phyloP scores from a whole-genome alignment of 2,329 filamentous ascomycete species.

The Botryotinia calthae region DNA sequence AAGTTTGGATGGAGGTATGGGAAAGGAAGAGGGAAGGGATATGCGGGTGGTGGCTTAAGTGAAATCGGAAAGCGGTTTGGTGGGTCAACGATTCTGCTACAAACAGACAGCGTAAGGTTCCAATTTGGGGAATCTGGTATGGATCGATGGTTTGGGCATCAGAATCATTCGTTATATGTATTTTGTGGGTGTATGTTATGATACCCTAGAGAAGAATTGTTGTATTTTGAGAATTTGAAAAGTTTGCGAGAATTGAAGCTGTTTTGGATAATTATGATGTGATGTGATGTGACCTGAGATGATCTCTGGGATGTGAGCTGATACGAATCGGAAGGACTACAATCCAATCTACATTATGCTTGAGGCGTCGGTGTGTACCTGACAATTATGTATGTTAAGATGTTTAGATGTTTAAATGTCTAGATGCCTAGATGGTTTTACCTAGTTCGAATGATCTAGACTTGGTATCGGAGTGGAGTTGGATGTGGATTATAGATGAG shows the following conservation, averaged over 20 bases:
- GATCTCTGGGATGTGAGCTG: not conserved
- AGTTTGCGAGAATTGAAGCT: not conserved
- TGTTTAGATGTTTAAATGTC: not conserved
- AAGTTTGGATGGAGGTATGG: conserved; percentile 2
- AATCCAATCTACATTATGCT: no score
- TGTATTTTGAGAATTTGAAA: conserved; percentile 1
- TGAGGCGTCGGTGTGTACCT: not conserved
- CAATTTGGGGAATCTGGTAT: conserved; percentile 8
- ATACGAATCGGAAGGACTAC: no score
- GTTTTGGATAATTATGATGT: not conserved
- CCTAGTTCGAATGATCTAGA: not conserved
- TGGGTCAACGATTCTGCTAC: conserved; percentile 7
- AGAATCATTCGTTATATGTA: conserved; percentile 1
- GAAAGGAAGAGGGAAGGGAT: not conserved
- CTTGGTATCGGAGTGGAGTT: not conserved
- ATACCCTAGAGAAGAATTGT: conserved; percentile 10
- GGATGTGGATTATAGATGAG: not conserved
- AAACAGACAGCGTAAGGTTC: not conserved
- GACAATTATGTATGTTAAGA: not conserved
- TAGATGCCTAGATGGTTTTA: not conserved
- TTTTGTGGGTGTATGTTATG: conserved; percentile 20
- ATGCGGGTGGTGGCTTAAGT: not conserved
- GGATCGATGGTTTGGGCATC: conserved; percentile 5
- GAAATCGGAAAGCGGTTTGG: conserved; percentile 1
- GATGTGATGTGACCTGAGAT: not conserved